Percentiles rank a stretch among this genome's conserved stretches.
Evolutionary conservation across 345 rosid genomes (phyloP).

Genomic region (Psidium friedrichsthalianum): DNA sequence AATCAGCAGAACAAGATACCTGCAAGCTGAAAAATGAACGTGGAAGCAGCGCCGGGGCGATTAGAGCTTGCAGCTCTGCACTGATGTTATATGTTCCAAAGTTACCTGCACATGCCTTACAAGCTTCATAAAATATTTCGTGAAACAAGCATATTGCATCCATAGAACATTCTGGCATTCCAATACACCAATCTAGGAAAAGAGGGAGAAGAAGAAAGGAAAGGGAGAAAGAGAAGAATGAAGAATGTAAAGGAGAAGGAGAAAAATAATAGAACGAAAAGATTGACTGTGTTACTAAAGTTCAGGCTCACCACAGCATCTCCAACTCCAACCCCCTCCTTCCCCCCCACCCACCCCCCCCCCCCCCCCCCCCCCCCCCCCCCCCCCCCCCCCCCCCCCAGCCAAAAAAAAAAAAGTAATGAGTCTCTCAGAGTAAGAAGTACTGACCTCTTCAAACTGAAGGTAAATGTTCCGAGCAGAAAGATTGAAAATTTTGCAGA

Average conservation of each 20-base stretch:
- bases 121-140: neutral
- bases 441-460: slow-evolving; percentile 82
- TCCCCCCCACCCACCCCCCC: no score
- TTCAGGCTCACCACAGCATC: neutral
- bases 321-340: neutral
- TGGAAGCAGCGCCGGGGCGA: slow-evolving; percentile 83
- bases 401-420: neutral
- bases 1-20: slow-evolving; percentile 18
- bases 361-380: no score
- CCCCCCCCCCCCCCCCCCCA: no score
- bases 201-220: neutral
- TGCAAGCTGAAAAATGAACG: slow-evolving; percentile 70
- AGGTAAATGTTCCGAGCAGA: slow-evolving; percentile 73
- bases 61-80: slow-evolving; percentile 63
- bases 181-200: neutral
- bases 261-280: neutral
- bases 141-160: neutral
- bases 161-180: neutral
- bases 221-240: neutral
- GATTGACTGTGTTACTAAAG: neutral
- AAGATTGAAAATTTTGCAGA: slow-evolving; percentile 72
- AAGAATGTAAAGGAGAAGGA: neutral
- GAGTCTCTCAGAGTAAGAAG: neutral
- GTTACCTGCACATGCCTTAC: slow-evolving; percentile 39
- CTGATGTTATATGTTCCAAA: slow-evolving; percentile 64